Evolutionary conservation across 768 basidiomycete species (phyloP), one percentile per base, ranked within the genome.

Genomic region (Albatrellus ellisii): DNA sequence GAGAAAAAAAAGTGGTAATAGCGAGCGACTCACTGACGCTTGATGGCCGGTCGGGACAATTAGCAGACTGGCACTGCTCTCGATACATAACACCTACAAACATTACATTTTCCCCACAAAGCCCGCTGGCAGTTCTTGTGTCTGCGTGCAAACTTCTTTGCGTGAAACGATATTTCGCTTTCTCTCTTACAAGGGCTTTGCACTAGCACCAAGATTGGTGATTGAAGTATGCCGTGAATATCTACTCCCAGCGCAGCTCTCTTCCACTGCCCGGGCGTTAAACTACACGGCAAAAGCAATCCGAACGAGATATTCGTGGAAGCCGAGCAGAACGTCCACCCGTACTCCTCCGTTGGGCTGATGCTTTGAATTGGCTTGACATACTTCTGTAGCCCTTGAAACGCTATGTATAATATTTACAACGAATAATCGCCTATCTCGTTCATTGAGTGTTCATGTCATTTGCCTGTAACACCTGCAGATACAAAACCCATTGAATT

Each of bases 251-350:
- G 68, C 64, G 67, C 60, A 48, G 45, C 35, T 52, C 37, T 36
- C n/a, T 48, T 51, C 56, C 42, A 63, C 62, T 64, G 72, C 67
- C 62, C 58, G 57, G 70, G 61, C 69, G 78, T 77, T 80, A 80
- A 80, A 80, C 77, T 52, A 68, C 71, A 58, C 67, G 75, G 77
- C 77, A 45, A 80, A n/a, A n/a, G n/a, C n/a, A n/a, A n/a, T n/a
- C n/a, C n/a, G 50, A 80, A 38, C 8, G 43, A 67, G 7, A 26
- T 36, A 11, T 38, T 41, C 49, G 50, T 44, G 14, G 35, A 36
- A 36, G 10, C 35, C 33, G 18, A 17, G 73, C 74, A 78, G 76
- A 77, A 67, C 68, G 67, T 77, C 70, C 60, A 60, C 69, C 69
- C 62, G 8, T 36, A 10, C 65, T 27, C 11, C 43, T 17, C 34